Evolutionary conservation across 805 yeast genomes (phyloP).

Genomic region (Kuraishia molischiana): DNA sequence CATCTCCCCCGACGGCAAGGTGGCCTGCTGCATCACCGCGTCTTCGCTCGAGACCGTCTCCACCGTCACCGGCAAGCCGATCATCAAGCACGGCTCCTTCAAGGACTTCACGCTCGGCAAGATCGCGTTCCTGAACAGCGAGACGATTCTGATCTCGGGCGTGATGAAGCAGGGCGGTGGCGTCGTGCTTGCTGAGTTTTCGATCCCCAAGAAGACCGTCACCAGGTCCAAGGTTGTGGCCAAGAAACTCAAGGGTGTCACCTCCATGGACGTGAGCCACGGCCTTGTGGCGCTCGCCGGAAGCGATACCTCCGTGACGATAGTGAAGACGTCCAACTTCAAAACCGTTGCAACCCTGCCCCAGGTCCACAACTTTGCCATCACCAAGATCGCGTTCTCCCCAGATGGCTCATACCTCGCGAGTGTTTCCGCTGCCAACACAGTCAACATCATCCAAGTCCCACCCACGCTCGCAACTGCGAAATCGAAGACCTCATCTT

Average conservation of each 20-base stretch:
- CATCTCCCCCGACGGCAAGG: slow-evolving; percentile 57
- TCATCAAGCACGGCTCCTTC: slow-evolving; percentile 12
- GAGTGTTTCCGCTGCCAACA: slow-evolving; percentile 68
- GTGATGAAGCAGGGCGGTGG: slow-evolving; percentile 32
- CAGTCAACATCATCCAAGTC: slow-evolving; percentile 51
- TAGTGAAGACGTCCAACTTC: slow-evolving; percentile 45
- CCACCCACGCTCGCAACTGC: slow-evolving; percentile 40
- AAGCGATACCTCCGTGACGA: slow-evolving; percentile 54
- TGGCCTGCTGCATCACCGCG: slow-evolving; percentile 54
- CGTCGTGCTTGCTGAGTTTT: slow-evolving; percentile 31
- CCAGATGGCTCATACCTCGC: slow-evolving; percentile 60
- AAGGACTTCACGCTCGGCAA: slow-evolving; percentile 14
- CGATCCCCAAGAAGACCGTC: slow-evolving; percentile 29
- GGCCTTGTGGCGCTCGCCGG: slow-evolving; percentile 47
- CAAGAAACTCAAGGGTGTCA: slow-evolving; percentile 43
- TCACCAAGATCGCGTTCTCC: slow-evolving; percentile 63
- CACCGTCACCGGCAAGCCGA: slow-evolving; percentile 33
- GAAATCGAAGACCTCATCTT: slow-evolving; percentile 30
- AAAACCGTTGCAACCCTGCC: slow-evolving; percentile 37
- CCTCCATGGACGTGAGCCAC: slow-evolving; percentile 36
- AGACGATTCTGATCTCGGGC: slow-evolving; percentile 32
- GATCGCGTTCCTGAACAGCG: slow-evolving; percentile 21
- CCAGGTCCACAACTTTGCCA: slow-evolving; percentile 68
- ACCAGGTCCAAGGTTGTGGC: slow-evolving; percentile 31
- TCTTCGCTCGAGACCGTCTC: slow-evolving; percentile 41